A percentile compares a stretch with the other conserved stretches of the same genome.
Evolutionary conservation across 2,329 filamentous ascomycete genomes (phyloP).

Genomic region (Verticillium klebahnii): DNA sequence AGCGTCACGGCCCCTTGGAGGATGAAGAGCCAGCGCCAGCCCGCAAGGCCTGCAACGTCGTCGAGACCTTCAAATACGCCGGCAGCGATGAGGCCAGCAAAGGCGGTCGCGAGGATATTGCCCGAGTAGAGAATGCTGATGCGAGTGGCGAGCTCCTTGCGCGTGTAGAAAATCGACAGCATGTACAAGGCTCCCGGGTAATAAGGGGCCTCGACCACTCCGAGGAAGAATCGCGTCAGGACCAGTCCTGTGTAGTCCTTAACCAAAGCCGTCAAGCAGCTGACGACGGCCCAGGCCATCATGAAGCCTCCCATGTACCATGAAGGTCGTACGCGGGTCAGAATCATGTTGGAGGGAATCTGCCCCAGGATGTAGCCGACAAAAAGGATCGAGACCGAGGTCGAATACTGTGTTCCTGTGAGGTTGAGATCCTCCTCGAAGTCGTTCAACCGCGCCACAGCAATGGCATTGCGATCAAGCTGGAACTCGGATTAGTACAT

Average conservation of each 20-base stretch:
- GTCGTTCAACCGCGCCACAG: constrained; percentile 22
- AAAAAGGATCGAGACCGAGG: constrained; percentile 28
- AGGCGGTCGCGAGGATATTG: constrained; percentile 28
- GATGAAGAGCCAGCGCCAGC: constrained; percentile 29
- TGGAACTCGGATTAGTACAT: neutral
- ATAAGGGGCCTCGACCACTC: constrained; percentile 42
- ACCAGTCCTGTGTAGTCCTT: constrained; percentile 37
- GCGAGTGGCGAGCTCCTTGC: constrained; percentile 37
- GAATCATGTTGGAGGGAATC: constrained; percentile 54
- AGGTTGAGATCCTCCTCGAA: constrained; percentile 17
- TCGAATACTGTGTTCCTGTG: constrained; percentile 24
- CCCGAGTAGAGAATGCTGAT: constrained; percentile 40
- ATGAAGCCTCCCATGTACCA: constrained; percentile 47
- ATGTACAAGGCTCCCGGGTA: constrained; percentile 31
- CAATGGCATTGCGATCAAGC: constrained; percentile 18
- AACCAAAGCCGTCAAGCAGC: constrained; percentile 41
- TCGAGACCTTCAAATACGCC: constrained; percentile 30
- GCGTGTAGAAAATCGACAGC: constrained; percentile 50
- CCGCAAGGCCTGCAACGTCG: constrained; percentile 17
- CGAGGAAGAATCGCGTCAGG: constrained; percentile 42
- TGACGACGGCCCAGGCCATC: constrained; percentile 34
- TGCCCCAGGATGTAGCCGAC: constrained; percentile 55
- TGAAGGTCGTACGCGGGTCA: constrained; percentile 49
- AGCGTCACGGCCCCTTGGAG: constrained; percentile 24
- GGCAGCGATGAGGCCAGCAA: constrained; percentile 38